Base-by-base conservation (phyloP, 441 rosid species). In the Rhodomyrtus psidioides region DNA sequence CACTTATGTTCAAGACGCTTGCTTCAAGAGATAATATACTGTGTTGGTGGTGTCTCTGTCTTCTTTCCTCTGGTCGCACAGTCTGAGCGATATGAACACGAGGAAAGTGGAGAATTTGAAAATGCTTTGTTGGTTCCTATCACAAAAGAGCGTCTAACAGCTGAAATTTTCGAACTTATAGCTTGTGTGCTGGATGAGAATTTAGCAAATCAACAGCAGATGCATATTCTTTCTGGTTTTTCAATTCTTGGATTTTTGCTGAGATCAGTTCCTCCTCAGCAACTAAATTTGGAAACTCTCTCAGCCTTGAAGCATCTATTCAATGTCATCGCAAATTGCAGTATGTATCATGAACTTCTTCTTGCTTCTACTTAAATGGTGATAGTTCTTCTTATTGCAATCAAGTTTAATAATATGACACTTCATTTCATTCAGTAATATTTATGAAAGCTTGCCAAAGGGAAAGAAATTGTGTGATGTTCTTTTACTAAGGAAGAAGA, bases 1-100 rank as follows among this genome's bases (percentile, higher is more conserved):
- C 96, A 96, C 88, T 92, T 98, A 93, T 98, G 99, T 89, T 98
- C 98, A 21, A 95, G 99, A 49, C 95, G 99, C 83, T 92, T 96
- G 93, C 93, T 98, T 90, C 99, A 96, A 90, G 96, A 95, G 90
- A 98, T 96, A 89, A 95, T 98, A 89, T 98, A 98, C 89, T 98
- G 99, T 87, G 99, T 95, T 57, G 99, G 99, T 83, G 99, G 99
- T 84, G 94, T 98, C 65, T 96, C 99, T 55, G 99, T 98, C 85
- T 95, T 98, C 91, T 98, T 98, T 88, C 99, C 99, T 59, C 95
- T 98, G 75, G 95, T 96, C 85, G 93, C 95, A 53, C 98, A 95
- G 88, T 95, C 96, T 86, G 99, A 95, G 89, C 92, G 94, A 90
- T 95, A 93, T 91, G 96, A 94, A 88, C 91, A 90, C 88, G 95